Conservation (phyloP, 768 basidiomycete species). For the Leccinum uliginosum region DNA sequence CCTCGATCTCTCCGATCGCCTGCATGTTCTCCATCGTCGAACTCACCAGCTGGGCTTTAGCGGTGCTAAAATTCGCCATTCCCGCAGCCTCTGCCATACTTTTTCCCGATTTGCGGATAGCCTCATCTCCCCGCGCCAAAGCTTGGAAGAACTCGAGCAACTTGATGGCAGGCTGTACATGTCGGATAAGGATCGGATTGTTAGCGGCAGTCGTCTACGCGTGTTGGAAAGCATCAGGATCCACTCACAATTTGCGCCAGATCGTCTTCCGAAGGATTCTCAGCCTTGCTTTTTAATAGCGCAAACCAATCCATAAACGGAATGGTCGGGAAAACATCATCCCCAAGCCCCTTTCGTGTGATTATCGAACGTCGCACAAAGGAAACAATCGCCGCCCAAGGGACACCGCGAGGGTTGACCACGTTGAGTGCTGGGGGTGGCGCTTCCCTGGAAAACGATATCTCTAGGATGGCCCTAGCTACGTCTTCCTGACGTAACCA, state of each 20-base stretch:
- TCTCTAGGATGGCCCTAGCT: conserved; percentile 30
- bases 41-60: conserved; percentile 13
- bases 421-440: conserved; percentile 32
- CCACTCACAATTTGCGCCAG: conserved; percentile 30
- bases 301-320: conserved; percentile 35
- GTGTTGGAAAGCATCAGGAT: no score
- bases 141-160: conserved; percentile 32
- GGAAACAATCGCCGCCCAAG: conserved; percentile 30
- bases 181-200: background rate
- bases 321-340: conserved; percentile 25
- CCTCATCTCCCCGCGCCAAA: conserved; percentile 17
- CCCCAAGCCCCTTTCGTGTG: conserved; percentile 2
- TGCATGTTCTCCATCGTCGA: conserved; percentile 22
- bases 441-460: conserved; percentile 16
- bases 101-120: background rate
- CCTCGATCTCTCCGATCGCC: conserved; percentile 22
- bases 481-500: conserved; percentile 43
- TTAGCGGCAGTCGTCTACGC: background rate
- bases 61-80: conserved; percentile 18
- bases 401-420: conserved; percentile 34
- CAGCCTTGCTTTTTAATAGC: conserved; percentile 19
- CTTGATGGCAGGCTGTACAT: conserved; percentile 32
- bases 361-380: conserved; percentile 19
- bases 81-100: conserved; percentile 16
- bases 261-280: conserved; percentile 23